Evolutionary conservation across 495 filamentous ascomycete genomes (phyloP).

Genomic region (Penicillium roqueforti): DNA sequence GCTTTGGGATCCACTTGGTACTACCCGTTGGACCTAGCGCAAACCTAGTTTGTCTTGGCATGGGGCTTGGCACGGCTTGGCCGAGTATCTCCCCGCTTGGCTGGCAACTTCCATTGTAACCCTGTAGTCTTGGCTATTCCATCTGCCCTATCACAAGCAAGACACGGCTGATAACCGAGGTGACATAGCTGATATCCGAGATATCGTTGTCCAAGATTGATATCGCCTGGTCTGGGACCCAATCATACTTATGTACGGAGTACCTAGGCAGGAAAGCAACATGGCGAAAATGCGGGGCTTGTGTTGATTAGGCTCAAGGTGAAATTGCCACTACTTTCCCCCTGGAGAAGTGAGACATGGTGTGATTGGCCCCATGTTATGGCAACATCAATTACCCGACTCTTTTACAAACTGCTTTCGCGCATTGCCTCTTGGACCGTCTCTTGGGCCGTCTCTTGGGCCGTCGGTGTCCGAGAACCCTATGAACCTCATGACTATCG

Average conservation of each 20-base stretch:
- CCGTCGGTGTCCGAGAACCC: conserved; percentile 4
- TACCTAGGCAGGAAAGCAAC: no score
- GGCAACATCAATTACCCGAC: not conserved
- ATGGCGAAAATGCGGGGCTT: not conserved
- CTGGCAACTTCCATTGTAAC: conserved; percentile 8
- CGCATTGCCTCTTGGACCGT: not conserved
- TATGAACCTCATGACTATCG: not conserved
- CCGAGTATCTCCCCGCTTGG: conserved; percentile 7
- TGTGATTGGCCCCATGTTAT: not conserved
- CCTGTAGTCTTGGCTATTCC: not conserved
- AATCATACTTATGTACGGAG: no score
- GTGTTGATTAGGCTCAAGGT: conserved; percentile 1
- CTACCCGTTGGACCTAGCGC: not conserved
- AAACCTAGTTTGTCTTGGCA: not conserved
- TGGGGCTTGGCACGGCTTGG: not conserved
- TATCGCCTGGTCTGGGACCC: not conserved
- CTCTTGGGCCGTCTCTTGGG: not conserved
- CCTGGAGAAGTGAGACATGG: not conserved
- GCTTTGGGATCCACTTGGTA: not conserved
- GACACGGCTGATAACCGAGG: conserved; percentile 3
- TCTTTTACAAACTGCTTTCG: not conserved
- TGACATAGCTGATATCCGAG: not conserved
- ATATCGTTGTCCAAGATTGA: no score
- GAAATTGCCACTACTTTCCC: not conserved
- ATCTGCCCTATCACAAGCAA: not conserved